A percentile compares a stretch with the other conserved stretches of the same genome.
Evolutionary conservation across 2,329 filamentous ascomycete species (phyloP).

Genomic region (Botryotinia narcissicola): DNA sequence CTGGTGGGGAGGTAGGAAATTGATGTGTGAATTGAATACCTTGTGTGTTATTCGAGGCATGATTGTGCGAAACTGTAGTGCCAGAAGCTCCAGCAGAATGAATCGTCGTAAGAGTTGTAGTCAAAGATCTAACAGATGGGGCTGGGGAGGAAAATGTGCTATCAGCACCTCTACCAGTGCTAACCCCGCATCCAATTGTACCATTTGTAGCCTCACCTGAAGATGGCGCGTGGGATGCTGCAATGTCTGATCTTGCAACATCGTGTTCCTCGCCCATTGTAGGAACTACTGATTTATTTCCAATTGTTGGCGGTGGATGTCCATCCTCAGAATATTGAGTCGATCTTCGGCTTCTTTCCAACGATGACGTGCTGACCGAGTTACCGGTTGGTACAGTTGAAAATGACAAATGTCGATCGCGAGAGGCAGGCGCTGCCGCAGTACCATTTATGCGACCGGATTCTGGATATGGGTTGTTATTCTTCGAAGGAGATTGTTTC

Average conservation of each 20-base stretch:
- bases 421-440: conserved; percentile 30
- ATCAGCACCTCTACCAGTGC: conserved; percentile 65
- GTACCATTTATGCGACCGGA: conserved; percentile 59
- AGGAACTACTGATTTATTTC: conserved; percentile 55
- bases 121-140: conserved; percentile 75
- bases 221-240: conserved; percentile 68
- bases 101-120: conserved; percentile 82
- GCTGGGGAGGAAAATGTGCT: conserved; percentile 81
- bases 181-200: conserved; percentile 65
- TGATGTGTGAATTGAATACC: conserved; percentile 63
- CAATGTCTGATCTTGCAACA: conserved; percentile 68
- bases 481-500: conserved; percentile 53
- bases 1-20: conserved; percentile 61
- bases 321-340: conserved; percentile 60
- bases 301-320: conserved; percentile 56
- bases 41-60: conserved; percentile 32
- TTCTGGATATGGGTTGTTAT: conserved; percentile 87
- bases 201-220: conserved; percentile 71
- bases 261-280: conserved; percentile 73
- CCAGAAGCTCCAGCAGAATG: conserved; percentile 65
- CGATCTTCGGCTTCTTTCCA: conserved; percentile 58
- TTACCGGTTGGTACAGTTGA: conserved; percentile 54
- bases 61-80: conserved; percentile 44
- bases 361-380: conserved; percentile 51
- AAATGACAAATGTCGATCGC: conserved; percentile 52